Evolutionary conservation across 345 rosid species (phyloP), one percentile per base, ranked within the genome.

Genomic region (Acer yangbiense): DNA sequence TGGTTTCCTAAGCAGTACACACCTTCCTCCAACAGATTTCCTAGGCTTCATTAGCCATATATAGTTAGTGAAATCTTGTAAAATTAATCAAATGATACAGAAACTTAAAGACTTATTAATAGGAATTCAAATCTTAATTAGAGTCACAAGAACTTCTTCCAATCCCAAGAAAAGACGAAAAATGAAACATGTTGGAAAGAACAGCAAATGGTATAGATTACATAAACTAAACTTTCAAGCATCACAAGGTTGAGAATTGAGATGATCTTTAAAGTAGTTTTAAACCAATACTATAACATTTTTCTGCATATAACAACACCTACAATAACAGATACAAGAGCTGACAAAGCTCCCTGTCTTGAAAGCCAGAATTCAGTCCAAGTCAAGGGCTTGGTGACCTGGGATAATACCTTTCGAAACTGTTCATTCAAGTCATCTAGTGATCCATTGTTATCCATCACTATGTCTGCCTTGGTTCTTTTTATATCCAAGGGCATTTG

Each of bases 341-440:
- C 86, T 12, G 87, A 74, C 46, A 91, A 52, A 61, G 87, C 94
- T 83, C 97, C 98, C 35, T 89, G 89, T 70, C 98, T 94, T 17
- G 99, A 92, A 74, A 89, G 92, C 89, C 88, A 91, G 80, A 89
- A 94, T 73, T 92, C 98, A 11, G 83, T 81, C 99, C 95, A 88
- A 2, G 90, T 90, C 88, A 96, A 83, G 1, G 98, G 97, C 76
- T 79, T 86, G 9, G 81, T 88, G 48, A 94, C 90, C 73, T 88
- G 85, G 3, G 48, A 77, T 77, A 94, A 79, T 68, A 84, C 91
- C 84, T 82, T 82, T 71, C 72, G 29, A 76, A 96, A 88, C 74
- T 86, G 87, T 74, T 86, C 89, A 48, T 89, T 81, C 79, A 96
- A 86, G 21, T 96, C 91, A 58, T 89, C 86, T 10, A 94, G 82